These are phyloP conservation scores for Bolboschoenus planiculmis DNA, from an alignment of 176 grass and related monocot species.

Conservation along the genomic window DNA sequence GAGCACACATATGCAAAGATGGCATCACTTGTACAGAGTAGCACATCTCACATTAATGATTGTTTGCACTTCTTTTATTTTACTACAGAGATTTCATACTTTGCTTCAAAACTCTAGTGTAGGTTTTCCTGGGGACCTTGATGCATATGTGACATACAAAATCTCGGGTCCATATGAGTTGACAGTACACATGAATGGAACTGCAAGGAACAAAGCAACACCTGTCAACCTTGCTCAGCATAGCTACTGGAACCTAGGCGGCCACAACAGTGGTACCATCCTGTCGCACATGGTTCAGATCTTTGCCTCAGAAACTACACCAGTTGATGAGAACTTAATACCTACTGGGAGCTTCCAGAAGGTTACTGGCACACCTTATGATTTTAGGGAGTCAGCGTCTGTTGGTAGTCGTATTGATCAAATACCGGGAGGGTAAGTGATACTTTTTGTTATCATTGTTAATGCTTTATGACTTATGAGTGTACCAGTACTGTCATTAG, in stretches of 20 bases:
- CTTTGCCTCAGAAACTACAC: conserved; percentile 36
- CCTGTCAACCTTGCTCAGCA: conserved; percentile 71
- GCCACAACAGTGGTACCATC: conserved; percentile 51
- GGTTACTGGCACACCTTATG: conserved; percentile 50
- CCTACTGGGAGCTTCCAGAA: conserved; percentile 43
- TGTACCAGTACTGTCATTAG: background rate
- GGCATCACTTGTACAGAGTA: background rate
- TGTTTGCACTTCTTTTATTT: background rate
- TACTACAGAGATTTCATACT: background rate
- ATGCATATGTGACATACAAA: conserved; percentile 72
- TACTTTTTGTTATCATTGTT: background rate
- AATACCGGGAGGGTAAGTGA: conserved; percentile 21
- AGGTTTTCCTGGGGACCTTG: conserved; percentile 74
- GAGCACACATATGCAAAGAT: background rate
- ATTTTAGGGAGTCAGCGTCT: conserved; percentile 35
- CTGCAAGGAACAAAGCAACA: conserved; percentile 48
- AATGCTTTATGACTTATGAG: background rate
- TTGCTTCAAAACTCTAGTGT: conserved; percentile 12
- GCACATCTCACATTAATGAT: background rate
- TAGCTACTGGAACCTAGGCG: conserved; percentile 71
- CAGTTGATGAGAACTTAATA: conserved; percentile 42
- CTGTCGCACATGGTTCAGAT: conserved; percentile 54
- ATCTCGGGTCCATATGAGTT: conserved; percentile 40
- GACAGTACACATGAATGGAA: conserved; percentile 42
- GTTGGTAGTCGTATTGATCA: conserved; percentile 57